Percentiles rank a stretch among this genome's conserved stretches.
Conservation (phyloP, 2,329 filamentous ascomycete genomes). For the Diaporthe ampelina region DNA sequence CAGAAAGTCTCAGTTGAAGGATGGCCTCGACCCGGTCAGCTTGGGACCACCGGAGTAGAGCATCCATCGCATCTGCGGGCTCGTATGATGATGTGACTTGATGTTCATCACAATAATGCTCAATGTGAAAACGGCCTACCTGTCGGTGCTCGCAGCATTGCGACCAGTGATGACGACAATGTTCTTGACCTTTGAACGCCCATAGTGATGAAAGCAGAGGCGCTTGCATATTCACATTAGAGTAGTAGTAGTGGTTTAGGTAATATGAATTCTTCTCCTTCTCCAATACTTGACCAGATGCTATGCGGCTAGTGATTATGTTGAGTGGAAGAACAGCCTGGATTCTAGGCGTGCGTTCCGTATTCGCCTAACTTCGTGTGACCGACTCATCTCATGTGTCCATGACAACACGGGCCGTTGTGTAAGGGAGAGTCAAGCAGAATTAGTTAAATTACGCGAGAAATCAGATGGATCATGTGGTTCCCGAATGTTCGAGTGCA, state of each 20-base stretch:
- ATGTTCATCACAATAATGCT: slow-evolving; percentile 23
- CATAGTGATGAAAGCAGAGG: background rate
- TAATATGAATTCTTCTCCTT: background rate
- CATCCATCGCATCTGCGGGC: background rate
- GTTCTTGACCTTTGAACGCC: background rate
- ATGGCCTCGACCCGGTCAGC: slow-evolving; percentile 68
- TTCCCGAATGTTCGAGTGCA: background rate
- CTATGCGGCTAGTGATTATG: no score
- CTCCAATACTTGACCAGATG: background rate
- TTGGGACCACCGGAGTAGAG: slow-evolving; percentile 54
- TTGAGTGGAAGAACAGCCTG: no score
- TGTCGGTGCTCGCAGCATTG: background rate
- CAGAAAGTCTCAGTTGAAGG: slow-evolving; percentile 80
- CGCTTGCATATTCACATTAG: background rate
- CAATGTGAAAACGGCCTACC: background rate
- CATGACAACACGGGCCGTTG: background rate
- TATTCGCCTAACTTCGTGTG: no score
- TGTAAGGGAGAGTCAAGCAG: background rate
- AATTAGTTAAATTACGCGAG: background rate
- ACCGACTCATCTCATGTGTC: no score
- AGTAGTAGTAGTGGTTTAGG: slow-evolving; percentile 1
- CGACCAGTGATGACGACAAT: slow-evolving; percentile 17
- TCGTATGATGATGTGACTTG: slow-evolving; percentile 5
- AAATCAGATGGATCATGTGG: background rate
- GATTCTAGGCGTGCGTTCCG: no score